Evolutionary conservation across 2,329 filamentous ascomycete species (phyloP).

Genomic region (Pleomassaria siparia): DNA sequence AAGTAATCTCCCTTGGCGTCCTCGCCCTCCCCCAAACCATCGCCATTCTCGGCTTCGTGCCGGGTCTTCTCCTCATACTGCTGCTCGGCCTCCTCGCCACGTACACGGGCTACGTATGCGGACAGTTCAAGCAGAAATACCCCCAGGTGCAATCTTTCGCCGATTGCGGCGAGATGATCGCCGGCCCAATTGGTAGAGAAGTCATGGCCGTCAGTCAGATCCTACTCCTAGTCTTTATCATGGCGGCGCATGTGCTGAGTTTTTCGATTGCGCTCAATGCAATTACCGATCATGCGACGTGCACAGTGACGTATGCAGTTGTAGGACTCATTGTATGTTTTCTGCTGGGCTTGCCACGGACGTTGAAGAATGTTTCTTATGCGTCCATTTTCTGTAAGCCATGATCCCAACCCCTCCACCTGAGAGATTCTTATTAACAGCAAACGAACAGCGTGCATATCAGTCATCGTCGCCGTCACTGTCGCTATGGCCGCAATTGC

Average conservation of each 20-base stretch:
- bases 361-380: constrained; percentile 63
- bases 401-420: neutral
- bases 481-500: constrained; percentile 69
- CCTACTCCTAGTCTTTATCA: constrained; percentile 68
- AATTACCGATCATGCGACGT: constrained; percentile 62
- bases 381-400: constrained; percentile 61
- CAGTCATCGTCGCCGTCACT: constrained; percentile 64
- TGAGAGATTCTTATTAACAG: neutral
- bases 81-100: constrained; percentile 57
- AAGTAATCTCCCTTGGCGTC: constrained; percentile 60
- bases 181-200: constrained; percentile 63
- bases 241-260: constrained; percentile 71
- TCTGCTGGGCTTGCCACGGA: constrained; percentile 61
- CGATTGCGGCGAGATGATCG: constrained; percentile 65
- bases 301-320: constrained; percentile 66
- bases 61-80: constrained; percentile 57
- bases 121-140: constrained; percentile 58
- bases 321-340: constrained; percentile 62
- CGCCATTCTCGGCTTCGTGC: constrained; percentile 55
- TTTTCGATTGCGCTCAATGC: constrained; percentile 70
- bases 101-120: constrained; percentile 64
- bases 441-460: constrained; percentile 57
- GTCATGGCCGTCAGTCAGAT: constrained; percentile 63
- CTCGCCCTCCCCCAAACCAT: constrained; percentile 58
- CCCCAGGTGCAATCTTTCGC: constrained; percentile 67